A percentile compares a stretch with the other conserved stretches of the same genome.
Evolutionary conservation across 768 basidiomycete species (phyloP).

Genomic region (Tubosaeta sp.): DNA sequence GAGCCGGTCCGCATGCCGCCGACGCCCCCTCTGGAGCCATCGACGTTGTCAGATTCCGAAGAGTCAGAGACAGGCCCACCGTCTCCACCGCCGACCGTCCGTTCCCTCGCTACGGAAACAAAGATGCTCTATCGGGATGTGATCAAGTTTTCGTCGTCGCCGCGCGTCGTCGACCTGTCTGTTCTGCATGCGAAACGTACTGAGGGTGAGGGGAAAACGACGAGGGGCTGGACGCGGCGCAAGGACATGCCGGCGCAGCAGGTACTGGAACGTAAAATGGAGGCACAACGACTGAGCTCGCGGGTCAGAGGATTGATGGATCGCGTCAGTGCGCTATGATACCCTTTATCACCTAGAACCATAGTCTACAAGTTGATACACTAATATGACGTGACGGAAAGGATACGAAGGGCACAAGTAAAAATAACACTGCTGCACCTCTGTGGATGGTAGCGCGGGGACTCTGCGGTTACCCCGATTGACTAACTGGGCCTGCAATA

Average conservation of each 20-base stretch:
- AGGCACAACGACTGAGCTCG: slow-evolving; percentile 67
- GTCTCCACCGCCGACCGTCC: slow-evolving; percentile 47
- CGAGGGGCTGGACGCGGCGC: slow-evolving; percentile 72
- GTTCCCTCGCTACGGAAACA: slow-evolving; percentile 73
- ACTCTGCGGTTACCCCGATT: too few relatives aligned
- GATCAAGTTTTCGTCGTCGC: slow-evolving; percentile 76
- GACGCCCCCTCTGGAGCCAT: slow-evolving; percentile 67
- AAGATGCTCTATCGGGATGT: slow-evolving; percentile 88
- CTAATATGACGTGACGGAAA: too few relatives aligned
- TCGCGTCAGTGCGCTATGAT: slow-evolving; percentile 42
- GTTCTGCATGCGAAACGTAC: slow-evolving; percentile 48
- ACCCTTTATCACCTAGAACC: background rate
- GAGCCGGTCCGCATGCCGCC: slow-evolving; percentile 44
- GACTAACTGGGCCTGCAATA: too few relatives aligned
- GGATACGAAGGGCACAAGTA: background rate
- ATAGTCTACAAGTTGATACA: background rate
- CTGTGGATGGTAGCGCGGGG: too few relatives aligned
- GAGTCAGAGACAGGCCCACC: slow-evolving; percentile 53
- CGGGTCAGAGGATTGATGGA: slow-evolving; percentile 70
- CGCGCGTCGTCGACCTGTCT: slow-evolving; percentile 83
- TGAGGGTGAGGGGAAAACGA: slow-evolving; percentile 40
- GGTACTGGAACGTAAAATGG: slow-evolving; percentile 68
- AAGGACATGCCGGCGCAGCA: slow-evolving; percentile 81
- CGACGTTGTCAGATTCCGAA: slow-evolving; percentile 60
- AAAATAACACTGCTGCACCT: too few relatives aligned